phyloP scores from a whole-genome alignment of 345 rosid species.

The Populus deltoides region DNA sequence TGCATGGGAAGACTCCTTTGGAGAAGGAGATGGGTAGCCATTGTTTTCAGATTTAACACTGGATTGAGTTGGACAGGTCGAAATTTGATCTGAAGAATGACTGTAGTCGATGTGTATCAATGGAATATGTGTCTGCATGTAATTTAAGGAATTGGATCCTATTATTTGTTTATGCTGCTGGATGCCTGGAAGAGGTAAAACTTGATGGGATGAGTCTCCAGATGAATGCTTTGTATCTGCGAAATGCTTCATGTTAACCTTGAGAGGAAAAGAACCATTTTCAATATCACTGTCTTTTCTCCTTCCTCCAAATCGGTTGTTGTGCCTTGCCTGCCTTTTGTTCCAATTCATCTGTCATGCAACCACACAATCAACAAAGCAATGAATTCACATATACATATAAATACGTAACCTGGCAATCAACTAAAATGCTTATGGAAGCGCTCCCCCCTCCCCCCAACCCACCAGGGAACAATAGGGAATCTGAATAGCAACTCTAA shows the following conservation, averaged over 20 bases:
- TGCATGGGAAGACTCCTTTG: constrained; percentile 52
- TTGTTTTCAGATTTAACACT: constrained; percentile 49
- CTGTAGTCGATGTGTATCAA: constrained; percentile 28
- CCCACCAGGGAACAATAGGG: too few relatives aligned
- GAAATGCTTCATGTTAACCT: constrained; percentile 33
- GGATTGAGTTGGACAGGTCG: constrained; percentile 48
- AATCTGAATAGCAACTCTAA: too few relatives aligned
- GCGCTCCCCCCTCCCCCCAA: too few relatives aligned
- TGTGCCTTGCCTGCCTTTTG: constrained; percentile 41
- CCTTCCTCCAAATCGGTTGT: constrained; percentile 39
- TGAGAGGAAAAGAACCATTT: constrained; percentile 44
- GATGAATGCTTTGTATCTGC: constrained; percentile 26
- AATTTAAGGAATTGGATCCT: constrained; percentile 31
- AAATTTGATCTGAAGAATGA: constrained; percentile 47
- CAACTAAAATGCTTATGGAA: neutral
- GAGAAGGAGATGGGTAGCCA: constrained; percentile 40
- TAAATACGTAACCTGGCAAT: neutral
- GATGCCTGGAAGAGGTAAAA: constrained; percentile 23
- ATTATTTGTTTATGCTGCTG: constrained; percentile 21
- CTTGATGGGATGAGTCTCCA: constrained; percentile 29
- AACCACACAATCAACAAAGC: constrained; percentile 12
- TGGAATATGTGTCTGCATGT: constrained; percentile 19
- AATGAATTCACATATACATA: neutral
- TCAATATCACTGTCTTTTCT: constrained; percentile 32
- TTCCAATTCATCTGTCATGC: constrained; percentile 43